Base-by-base conservation (phyloP, 2,329 filamentous ascomycete species). In the Paecilomyces sp. region DNA sequence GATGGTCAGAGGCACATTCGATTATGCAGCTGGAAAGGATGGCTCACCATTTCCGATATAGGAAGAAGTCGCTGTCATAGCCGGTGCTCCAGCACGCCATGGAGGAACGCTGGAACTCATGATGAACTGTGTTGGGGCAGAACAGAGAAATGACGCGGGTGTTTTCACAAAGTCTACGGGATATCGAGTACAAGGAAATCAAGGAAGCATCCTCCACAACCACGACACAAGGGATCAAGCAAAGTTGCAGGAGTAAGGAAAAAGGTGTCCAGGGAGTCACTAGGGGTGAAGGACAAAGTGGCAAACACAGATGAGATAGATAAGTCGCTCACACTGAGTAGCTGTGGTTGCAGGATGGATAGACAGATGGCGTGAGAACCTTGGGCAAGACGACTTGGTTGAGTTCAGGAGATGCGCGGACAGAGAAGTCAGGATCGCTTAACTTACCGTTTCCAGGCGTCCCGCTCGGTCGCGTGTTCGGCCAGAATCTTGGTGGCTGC, bases 51-150 rank as follows among this genome's bases (percentile, higher is more conserved):
- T 67, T 53, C 64, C 58, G 58, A 67, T 58, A 63, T 71, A 74
- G 56, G 62, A 59, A 28, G 69, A 56, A 56, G 65, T 63, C 15
- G 72, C 62, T 4, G 67, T 64, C 13, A 70, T 68, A 5, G 68
- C 67, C 57, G 72, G 66, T 22, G 70, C 67, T 9, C 70, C 68
- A 15, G 65, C 66, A 58, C 74, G 74, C 75, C 75, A 77, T 47
- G 75, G 74, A 33, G 75, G 74, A 53, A 73, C 62, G 55, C 71
- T 70, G 41, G 74, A 72, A 65, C 67, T 77, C 75, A 77, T 77
- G 53, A 62, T 64, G 62, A 63, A 53, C 58, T 55, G 24, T 59
- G 52, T 58, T 33, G 1, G 65, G 60, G 60, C 13, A 56, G 55
- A 59, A 62, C 31, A 51, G 56, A 55, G 41, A 52, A 55, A 57